Conservation (phyloP, 1,284 basidiomycete species). For the Puccinia coronata region DNA sequence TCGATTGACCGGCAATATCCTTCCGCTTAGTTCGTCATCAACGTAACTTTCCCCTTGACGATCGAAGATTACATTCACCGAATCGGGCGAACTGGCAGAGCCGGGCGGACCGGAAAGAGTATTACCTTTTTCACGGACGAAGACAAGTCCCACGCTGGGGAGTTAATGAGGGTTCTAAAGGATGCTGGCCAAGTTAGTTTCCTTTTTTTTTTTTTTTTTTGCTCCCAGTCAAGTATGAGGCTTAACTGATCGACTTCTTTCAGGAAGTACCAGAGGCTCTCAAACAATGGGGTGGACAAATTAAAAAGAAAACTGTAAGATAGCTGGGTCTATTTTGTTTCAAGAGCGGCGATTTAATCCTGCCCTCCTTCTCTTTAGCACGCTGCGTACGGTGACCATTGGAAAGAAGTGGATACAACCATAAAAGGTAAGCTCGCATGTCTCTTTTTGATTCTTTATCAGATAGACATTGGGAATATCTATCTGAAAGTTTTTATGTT, state of each 20-base stretch:
- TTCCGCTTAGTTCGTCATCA: conserved; percentile 40
- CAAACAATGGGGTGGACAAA: conserved; percentile 45
- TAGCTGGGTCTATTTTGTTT: background rate
- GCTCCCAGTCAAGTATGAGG: background rate
- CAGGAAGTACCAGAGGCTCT: conserved; percentile 44
- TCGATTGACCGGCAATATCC: background rate
- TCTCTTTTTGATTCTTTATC: background rate
- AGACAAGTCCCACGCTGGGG: conserved; percentile 77
- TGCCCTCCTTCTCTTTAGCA: conserved; percentile 15
- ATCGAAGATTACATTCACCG: conserved; percentile 86
- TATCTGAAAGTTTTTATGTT: background rate
- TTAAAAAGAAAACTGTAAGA: conserved; percentile 48
- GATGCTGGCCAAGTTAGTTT: conserved; percentile 72
- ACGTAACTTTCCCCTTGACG: conserved; percentile 92
- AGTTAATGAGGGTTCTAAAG: conserved; percentile 84
- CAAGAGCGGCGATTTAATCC: background rate
- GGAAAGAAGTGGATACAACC: conserved; percentile 62
- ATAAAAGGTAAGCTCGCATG: conserved; percentile 63
- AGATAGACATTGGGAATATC: background rate
- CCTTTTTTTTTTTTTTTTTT: background rate
- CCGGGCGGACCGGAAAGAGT: conserved; percentile 84
- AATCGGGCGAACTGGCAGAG: conserved; percentile 92
- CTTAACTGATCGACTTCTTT: background rate
- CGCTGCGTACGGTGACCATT: conserved; percentile 58
- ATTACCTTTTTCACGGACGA: conserved; percentile 84